Base-by-base conservation (phyloP, 306 rosid species). In the Rubus idaeus region DNA sequence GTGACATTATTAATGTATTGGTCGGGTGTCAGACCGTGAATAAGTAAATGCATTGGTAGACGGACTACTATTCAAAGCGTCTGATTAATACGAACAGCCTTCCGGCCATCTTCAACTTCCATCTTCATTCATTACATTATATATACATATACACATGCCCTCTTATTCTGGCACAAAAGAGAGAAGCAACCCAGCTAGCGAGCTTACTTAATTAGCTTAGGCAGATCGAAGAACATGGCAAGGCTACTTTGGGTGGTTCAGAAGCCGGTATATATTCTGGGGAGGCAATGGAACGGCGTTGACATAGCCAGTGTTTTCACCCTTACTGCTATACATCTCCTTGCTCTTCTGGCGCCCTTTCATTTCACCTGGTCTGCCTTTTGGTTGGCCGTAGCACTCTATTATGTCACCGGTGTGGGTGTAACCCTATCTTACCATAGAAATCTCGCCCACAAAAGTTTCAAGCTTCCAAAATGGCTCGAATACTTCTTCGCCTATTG, bases 391-490 rank as follows among this genome's bases (percentile, higher is more conserved):
- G 42, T 90, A 18, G 80, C 87, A 1, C 82, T 94, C 13, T 91
- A 94, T 75, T 49, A 83, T 49, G 80, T 87, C 40, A 90, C 97
- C 0, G 98, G 97, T 11, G 83, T 91, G 63, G 97, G 97, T 0
- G 84, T 91, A 23, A 94, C 98, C 5, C 81, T 90, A 0, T 93
- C 98, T 73, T 93, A 78, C 57, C 98, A 91, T 66, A 84, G 97
- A 63, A 77, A 93, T 74, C 98, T 93, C 46, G 87, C 98, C 41
- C 98, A 93, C 67, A 78, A 81, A 73, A 93, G 97, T 67, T 93
- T 93, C 78, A 93, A 86, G 89, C 86, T 93, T 70, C 97, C 93
- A 14, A 93, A 89, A 79, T 91, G 91, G 96, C 97, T 93, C 18
- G 98, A 93, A 70, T 93, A 91, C 85, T 53, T 75, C 30, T 93